Conservation (phyloP, 352 stramenopile genomes). For the Globisporangium heterothallicum region DNA sequence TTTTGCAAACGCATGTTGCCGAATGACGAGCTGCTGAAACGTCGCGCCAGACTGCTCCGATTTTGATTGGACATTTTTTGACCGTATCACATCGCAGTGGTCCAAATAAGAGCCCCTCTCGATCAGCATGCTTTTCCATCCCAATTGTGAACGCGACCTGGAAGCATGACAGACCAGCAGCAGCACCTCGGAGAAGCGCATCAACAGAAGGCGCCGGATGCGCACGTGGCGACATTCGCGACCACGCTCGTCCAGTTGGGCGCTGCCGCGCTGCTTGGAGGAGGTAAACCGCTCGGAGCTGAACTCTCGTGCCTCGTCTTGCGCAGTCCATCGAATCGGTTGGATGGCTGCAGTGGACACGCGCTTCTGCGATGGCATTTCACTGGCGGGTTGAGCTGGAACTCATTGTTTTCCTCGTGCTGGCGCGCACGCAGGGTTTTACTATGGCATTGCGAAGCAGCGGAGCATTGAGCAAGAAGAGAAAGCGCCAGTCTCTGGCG, state of each 20-base stretch:
- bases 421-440: slow-evolving; percentile 34
- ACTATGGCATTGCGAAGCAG: slow-evolving; percentile 48
- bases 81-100: too few relatives aligned
- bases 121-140: too few relatives aligned
- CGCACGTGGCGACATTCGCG: slow-evolving; percentile 15
- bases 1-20: too few relatives aligned
- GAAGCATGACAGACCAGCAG: background rate
- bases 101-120: too few relatives aligned
- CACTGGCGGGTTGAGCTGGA: too few relatives aligned
- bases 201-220: too few relatives aligned
- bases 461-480: slow-evolving; percentile 32
- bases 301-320: background rate
- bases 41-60: too few relatives aligned
- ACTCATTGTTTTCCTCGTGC: too few relatives aligned
- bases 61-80: too few relatives aligned
- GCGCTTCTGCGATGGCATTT: too few relatives aligned
- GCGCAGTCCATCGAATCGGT: slow-evolving; percentile 3
- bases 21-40: too few relatives aligned
- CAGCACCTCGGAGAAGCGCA: background rate
- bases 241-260: slow-evolving; percentile 29
- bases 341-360: too few relatives aligned
- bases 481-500: slow-evolving; percentile 3
- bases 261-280: slow-evolving; percentile 31
- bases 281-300: slow-evolving; percentile 22
- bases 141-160: background rate